These are phyloP conservation scores for Cutaneotrichosporon mucoides DNA, from an alignment of 1,284 basidiomycete species.

Conservation along the genomic window DNA sequence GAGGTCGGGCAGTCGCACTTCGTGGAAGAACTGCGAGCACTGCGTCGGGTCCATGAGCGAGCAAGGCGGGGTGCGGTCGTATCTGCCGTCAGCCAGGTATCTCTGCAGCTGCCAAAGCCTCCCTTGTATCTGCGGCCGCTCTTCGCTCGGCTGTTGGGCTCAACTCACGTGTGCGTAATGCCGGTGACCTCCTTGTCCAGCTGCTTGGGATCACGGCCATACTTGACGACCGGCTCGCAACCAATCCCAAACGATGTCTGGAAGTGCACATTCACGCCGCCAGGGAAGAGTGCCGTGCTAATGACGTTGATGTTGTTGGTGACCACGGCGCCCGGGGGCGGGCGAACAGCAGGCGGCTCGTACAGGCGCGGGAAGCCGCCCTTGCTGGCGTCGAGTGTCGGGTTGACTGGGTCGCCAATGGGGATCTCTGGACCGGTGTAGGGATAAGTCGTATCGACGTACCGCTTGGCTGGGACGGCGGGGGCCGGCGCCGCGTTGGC, in stretches of 20 bases:
- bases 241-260: constrained; percentile 35
- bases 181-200: constrained; percentile 20
- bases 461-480: not conserved
- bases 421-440: constrained; percentile 30
- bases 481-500: not conserved
- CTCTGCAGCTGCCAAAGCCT: too few species aligned
- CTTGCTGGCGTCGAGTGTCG: constrained; percentile 23
- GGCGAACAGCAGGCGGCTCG: constrained; percentile 21
- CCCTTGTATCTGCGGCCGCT: too few species aligned
- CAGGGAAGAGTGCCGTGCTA: constrained; percentile 23
- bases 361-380: constrained; percentile 25
- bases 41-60: constrained; percentile 26
- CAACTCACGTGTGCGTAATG: constrained; percentile 18
- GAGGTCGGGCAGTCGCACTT: constrained; percentile 22
- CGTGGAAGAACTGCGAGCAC: constrained; percentile 35
- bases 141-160: not conserved
- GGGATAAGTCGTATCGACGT: constrained; percentile 20
- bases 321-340: constrained; percentile 13
- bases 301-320: constrained; percentile 42
- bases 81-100: constrained; percentile 9
- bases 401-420: constrained; percentile 28
- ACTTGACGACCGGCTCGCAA: constrained; percentile 22
- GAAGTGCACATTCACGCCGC: constrained; percentile 36
- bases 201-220: constrained; percentile 15
- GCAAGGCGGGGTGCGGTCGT: constrained; percentile 34